Base-by-base conservation (phyloP, 176 grass and related monocot genomes). In the Tuctoria greenei region DNA sequence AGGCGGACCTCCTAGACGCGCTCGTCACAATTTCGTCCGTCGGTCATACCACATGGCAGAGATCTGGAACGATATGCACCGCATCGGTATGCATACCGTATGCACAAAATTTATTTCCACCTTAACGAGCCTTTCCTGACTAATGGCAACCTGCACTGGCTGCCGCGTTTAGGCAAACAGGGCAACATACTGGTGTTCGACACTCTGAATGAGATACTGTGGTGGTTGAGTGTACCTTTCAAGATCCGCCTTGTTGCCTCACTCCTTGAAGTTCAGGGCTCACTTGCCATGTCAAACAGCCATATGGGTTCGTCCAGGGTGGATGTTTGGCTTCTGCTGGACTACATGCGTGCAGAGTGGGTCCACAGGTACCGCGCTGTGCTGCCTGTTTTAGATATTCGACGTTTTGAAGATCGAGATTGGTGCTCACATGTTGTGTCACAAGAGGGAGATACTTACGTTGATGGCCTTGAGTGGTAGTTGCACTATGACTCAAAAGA, bases 271-370 rank as follows among this genome's bases (percentile, higher is more conserved):
- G 21, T 74, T 43, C 61, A 82, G 38, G 80, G 50, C 25, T 46
- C 6, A 11, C 71, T 82, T 7, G 62, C 71, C 50, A 35, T 74
- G 50, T 82, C 80, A 17, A 46, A 20, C 28, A 82, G 80, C 9
- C 31, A 37, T 61, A n/a, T 28, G 34, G 39, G 23, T 5, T 34
- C 38, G 15, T 68, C 81, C 46, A 49, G 60, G 13, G 63, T 75
- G 26, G 21, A 83, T 67, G 63, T 83, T 61, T 83, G 81, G 81
- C 27, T 68, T 75, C 72, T 83, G 31, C 63, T 20, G 64, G 81
- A 83, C 14, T 68, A 75, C 40, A 61, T 26, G 40, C 7, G 9
- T 5, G 6, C 11, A 21, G 15, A 60, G 4, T 83, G 72, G 81
- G 63, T 61, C 27, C 72, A 68, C 71, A 68, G 61, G 52, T 83